Base-by-base conservation (phyloP, 345 rosid genomes). In the Triadica sebifera region DNA sequence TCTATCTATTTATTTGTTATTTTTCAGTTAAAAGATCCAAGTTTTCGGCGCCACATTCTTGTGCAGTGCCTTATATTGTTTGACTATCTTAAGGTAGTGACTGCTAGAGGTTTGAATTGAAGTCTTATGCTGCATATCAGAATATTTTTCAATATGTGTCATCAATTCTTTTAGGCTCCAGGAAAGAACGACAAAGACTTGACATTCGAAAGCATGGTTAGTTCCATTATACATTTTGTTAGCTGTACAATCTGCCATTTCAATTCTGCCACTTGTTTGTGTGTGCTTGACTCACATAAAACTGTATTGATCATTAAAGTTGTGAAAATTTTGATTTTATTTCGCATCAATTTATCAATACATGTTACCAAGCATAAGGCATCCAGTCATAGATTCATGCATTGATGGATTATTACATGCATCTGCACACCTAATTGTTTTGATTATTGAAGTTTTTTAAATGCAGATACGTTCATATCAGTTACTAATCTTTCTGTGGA, bases 21-120 rank as follows among this genome's bases (percentile, higher is more conserved):
- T 70, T 67, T 69, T 70, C 93, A 93, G 99, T 81, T 95, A 77
- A 95, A 95, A 84, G 99, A 95, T 89, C 89, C 99, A 49, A 93
- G 98, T 82, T 95, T 93, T 80, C 89, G 99, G 22, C 93, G 98
- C 67, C 98, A 95, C 81, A 83, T 95, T 84, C 98, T 95, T 75
- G 89, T 95, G 70, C 99, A 95, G 84, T 91, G 99, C 85, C 98
- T 95, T 77, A 93, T 95, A 80, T 74, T 95, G 81, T 95, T 95
- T 72, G 96, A 95, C 80, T 93, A 89, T 83, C 85, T 95, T 72
- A 93, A 86, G 98, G 98, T 95, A 87, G 77, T 64, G 53, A 65
- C 65, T 63, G 66, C 66, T 73, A 72, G 38, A 65, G 73, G 25
- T 59, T 72, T 34, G 37, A 65, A 39, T 67, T 49, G 46, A 70